A percentile compares a stretch with the other conserved stretches of the same genome.
These are phyloP conservation scores for Trichosporon sp. DNA, from an alignment of 1,284 basidiomycete genomes.

Conservation along the genomic window DNA sequence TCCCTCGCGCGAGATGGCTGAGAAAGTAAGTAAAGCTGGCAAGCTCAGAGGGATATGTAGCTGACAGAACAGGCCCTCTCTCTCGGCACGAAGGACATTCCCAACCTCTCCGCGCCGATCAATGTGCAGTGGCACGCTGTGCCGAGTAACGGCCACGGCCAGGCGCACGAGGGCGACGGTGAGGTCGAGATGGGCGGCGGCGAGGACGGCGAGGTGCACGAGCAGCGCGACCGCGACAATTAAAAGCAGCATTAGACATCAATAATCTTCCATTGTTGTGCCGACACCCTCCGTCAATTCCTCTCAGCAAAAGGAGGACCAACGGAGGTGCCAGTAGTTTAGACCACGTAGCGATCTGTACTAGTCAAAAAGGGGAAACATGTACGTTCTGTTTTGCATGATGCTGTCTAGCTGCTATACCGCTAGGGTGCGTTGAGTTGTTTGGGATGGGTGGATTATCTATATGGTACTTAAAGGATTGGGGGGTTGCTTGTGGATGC, in stretches of 20 bases:
- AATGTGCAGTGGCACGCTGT: constrained; percentile 41
- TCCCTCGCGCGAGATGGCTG: constrained; percentile 50
- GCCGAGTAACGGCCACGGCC: constrained; percentile 20
- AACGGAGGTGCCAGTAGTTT: too few species aligned
- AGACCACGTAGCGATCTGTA: neutral
- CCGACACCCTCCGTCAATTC: too few species aligned
- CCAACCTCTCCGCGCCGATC: constrained; percentile 34
- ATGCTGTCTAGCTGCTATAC: neutral
- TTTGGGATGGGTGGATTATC: neutral
- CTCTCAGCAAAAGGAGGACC: too few species aligned
- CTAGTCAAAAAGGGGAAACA: neutral
- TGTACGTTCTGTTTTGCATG: constrained; percentile 18
- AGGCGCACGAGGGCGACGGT: constrained; percentile 19
- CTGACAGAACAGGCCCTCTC: constrained; percentile 41
- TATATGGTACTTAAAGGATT: neutral
- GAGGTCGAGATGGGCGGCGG: constrained; percentile 27
- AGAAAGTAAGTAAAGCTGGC: constrained; percentile 44
- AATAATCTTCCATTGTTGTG: neutral
- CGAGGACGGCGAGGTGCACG: constrained; percentile 25
- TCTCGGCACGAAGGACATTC: constrained; percentile 46
- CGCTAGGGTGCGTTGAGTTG: neutral
- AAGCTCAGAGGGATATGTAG: neutral
- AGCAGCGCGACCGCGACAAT: constrained; percentile 25
- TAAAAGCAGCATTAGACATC: constrained; percentile 6
- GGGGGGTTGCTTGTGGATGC: too few species aligned